Evolutionary conservation across 495 filamentous ascomycete species (phyloP).

Genomic region (Penicillium lividum): DNA sequence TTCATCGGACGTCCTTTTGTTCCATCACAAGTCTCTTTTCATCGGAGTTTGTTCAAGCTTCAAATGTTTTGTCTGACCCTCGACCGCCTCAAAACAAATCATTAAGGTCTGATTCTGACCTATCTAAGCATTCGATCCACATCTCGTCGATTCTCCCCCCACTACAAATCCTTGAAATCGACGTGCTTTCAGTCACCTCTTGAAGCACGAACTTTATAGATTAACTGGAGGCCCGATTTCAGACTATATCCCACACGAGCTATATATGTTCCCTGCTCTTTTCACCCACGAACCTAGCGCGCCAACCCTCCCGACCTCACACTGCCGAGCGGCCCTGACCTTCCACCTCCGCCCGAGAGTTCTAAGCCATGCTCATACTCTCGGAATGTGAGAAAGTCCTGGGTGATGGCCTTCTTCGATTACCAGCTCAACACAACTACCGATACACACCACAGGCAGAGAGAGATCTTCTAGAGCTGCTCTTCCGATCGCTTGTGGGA

Average conservation of each 20-base stretch:
- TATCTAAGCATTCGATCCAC: conserved; percentile 24
- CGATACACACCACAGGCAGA: conserved; percentile 71
- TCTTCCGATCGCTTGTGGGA: conserved; percentile 83
- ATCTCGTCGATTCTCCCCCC: conserved; percentile 24
- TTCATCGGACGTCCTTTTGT: not conserved
- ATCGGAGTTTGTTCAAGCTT: not conserved
- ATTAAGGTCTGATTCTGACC: conserved; percentile 12
- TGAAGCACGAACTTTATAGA: not conserved
- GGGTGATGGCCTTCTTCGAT: conserved; percentile 69
- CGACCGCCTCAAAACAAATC: not conserved
- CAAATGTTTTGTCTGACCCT: no score
- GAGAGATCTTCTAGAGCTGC: conserved; percentile 67
- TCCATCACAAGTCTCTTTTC: not conserved
- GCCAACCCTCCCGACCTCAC: conserved; percentile 18
- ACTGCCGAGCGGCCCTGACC: conserved; percentile 13
- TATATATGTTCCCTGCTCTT: not conserved
- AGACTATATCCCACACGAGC: not conserved
- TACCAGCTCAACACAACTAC: conserved; percentile 66
- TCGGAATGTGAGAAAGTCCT: conserved; percentile 78
- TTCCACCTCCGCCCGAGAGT: conserved; percentile 7
- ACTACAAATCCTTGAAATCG: conserved; percentile 23
- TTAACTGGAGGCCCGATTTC: not conserved
- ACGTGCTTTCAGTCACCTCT: not conserved
- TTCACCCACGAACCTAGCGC: conserved; percentile 11
- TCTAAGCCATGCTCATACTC: conserved; percentile 47